Base-by-base conservation (phyloP, 2,329 filamentous ascomycete species). In the Calonectria montana region DNA sequence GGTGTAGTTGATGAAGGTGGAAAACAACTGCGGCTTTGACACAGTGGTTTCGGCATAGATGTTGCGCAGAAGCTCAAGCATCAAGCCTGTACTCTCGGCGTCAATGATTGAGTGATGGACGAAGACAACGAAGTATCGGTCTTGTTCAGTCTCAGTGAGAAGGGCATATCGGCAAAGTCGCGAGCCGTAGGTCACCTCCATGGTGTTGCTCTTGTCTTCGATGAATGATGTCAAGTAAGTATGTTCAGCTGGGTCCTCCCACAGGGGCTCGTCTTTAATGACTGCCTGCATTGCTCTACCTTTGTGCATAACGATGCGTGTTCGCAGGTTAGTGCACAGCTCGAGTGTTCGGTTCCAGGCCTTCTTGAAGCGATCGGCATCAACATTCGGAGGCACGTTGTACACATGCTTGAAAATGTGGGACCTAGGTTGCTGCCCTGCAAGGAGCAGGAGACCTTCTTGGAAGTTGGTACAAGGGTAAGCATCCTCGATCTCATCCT, bases 391-490 rank as follows among this genome's bases (percentile, higher is more conserved):
- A 9, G 59, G 48, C 3, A 67, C n/a, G 2, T n/a, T 15, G 16
- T 65, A 53, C 9, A 73, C 63, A 12, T 55, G 27, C 61, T 69
- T 68, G 37, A 50, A 59, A 16, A 69, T 61, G 39, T 74, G 72
- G 18, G 50, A 63, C 21, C 69, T 65, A 16, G 67, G 48, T 10
- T 63, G 67, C 62, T 70, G 68, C 15, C 48, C 41, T 31, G 70
- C 62, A 25, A 73, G 41, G 3, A 71, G 76, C 29, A 85, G 71
- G 2, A 86, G 75, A 2, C 83, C 82, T 67, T 81, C 81, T 41
- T 85, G 83, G 0, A 84, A 65, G 1, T 80, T 72, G 0, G 82
- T 82, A 67, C 81, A 83, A 4, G 57, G 57, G 21, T 62, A 62
- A 10, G 57, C 57, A 16, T 62, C 57, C 27, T 62, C 39, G n/a